A percentile compares a stretch with the other conserved stretches of the same genome.
Evolutionary conservation across 1,139 yeast genomes (phyloP).

Genomic region (Scheffersomyces stambukii): DNA sequence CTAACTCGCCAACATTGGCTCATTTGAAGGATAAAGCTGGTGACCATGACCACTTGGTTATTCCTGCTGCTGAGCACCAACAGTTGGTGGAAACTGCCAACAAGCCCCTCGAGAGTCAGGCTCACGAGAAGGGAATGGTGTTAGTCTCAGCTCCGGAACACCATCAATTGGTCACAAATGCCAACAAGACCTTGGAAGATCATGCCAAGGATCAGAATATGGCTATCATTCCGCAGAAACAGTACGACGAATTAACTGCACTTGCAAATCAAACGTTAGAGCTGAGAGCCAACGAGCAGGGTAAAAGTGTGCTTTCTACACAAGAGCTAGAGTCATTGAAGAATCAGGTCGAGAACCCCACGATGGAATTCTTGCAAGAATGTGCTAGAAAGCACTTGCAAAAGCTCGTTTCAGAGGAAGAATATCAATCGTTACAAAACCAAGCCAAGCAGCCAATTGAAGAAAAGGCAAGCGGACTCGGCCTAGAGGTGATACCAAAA

Average conservation of each 20-base stretch:
- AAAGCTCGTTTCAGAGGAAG: constrained; percentile 9
- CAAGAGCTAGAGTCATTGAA: constrained; percentile 13
- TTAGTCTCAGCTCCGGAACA: constrained; percentile 4
- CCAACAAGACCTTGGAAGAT: constrained; percentile 6
- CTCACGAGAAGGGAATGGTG: constrained; percentile 11
- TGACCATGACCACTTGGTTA: constrained; percentile 14
- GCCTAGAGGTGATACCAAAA: constrained; percentile 13
- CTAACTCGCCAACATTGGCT: constrained; percentile 16
- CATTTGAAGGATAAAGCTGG: constrained; percentile 18
- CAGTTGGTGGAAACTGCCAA: constrained; percentile 11
- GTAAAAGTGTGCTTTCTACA: constrained; percentile 8
- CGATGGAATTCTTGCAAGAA: constrained; percentile 16
- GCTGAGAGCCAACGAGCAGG: constrained; percentile 5
- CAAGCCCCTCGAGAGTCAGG: constrained; percentile 13
- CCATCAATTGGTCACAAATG: constrained; percentile 5
- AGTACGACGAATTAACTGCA: constrained; percentile 9
- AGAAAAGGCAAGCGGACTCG: constrained; percentile 11
- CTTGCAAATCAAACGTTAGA: too few relatives aligned
- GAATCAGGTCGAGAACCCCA: constrained; percentile 18
- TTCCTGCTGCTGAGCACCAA: constrained; percentile 13
- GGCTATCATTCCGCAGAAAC: constrained; percentile 9
- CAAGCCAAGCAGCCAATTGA: constrained; percentile 8
- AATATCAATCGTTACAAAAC: constrained; percentile 6
- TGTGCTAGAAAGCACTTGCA: constrained; percentile 11
- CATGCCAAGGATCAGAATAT: constrained; percentile 13